These are phyloP conservation scores for Volutella citrinella DNA, from an alignment of 2,329 filamentous ascomycete species.

Conservation along the genomic window DNA sequence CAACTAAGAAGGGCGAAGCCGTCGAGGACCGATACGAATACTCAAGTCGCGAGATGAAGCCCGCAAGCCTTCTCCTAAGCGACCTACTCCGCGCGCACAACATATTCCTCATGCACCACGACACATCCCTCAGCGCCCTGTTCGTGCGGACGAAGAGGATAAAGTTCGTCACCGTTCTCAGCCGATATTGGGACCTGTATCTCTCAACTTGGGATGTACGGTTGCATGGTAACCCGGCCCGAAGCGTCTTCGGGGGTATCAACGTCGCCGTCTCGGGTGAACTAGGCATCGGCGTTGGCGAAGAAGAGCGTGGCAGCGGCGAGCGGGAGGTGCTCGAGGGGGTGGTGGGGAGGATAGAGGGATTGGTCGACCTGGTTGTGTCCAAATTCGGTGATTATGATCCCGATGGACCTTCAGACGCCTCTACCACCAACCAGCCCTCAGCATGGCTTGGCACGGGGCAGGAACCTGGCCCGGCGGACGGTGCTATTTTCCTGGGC, in stretches of 20 bases:
- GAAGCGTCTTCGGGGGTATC: conserved; percentile 75
- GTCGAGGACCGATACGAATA: conserved; percentile 63
- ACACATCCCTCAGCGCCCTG: conserved; percentile 66
- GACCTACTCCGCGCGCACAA: conserved; percentile 82
- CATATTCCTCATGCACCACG: conserved; percentile 86
- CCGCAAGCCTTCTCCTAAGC: conserved; percentile 70
- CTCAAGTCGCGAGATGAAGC: conserved; percentile 86
- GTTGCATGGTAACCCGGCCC: conserved; percentile 82
- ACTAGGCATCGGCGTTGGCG: conserved; percentile 88
- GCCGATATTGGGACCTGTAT: conserved; percentile 76
- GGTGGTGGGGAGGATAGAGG: conserved; percentile 75
- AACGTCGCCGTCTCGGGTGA: conserved; percentile 89
- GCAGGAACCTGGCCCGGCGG: conserved; percentile 63
- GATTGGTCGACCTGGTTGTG: conserved; percentile 83
- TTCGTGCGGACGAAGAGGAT: conserved; percentile 61
- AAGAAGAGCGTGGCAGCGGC: conserved; percentile 91
- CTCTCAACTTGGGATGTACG: conserved; percentile 81
- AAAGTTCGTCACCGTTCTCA: conserved; percentile 69
- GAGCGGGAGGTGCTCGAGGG: conserved; percentile 92
- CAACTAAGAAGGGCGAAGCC: conserved; percentile 39
- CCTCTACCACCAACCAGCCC: conserved; percentile 20
- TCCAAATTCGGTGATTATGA: conserved; percentile 71
- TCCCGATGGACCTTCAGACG: conserved; percentile 19
- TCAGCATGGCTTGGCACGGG: conserved; percentile 71
- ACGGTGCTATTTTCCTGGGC: conserved; percentile 85